Base-by-base conservation (phyloP, 768 basidiomycete species). In the Pisolithus sp. region DNA sequence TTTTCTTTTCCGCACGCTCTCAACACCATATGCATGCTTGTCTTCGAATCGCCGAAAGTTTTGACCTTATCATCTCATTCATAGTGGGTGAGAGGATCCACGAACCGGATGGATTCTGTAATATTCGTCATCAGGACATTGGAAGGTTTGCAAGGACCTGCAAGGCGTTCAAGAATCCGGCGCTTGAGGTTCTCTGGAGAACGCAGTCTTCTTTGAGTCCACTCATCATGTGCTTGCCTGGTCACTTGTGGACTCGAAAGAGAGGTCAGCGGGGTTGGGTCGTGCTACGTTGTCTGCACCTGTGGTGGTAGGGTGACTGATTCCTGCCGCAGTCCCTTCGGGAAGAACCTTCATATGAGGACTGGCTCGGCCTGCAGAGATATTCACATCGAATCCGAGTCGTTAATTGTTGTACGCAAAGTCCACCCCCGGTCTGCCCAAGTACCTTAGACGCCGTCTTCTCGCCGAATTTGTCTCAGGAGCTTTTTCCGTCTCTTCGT, bases 141-240 rank as follows among this genome's bases (percentile, higher is more conserved):
- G 26, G 5, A 3, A 60, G 48, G 37, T 57, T 68, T 5, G 62
- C 65, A 7, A 55, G 51, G 54, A 65, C 66, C 4, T 68, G 67
- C 44, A 68, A 60, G 23, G 36, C 51, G 18, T 57, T 67, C 45
- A 53, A 59, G 41, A 66, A 63, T 18, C 62, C 59, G 3, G 59
- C 65, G n/a, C 57, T 67, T 20, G 65, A 67, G 36, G 52, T 65
- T 30, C 66, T 67, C 30, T 67, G 66, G 66, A 44, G 18, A 41
- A 65, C 58, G 1, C 26, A 26, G 4, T 26, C 26, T 26, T 26
- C 26, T 26, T 26, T 26, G 26, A 26, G 26, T 26, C 26, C 67
- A 0, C 58, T 67, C 13, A 44, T 65, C 46, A 61, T 65, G 63
- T 67, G 63, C 23, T 44, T 68, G 4, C 60, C 66, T 10, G 7